Percentiles rank a stretch among this genome's conserved stretches.
Conservation (phyloP, 2,329 filamentous ascomycete species). For the Cryphonectria nitschkei region DNA sequence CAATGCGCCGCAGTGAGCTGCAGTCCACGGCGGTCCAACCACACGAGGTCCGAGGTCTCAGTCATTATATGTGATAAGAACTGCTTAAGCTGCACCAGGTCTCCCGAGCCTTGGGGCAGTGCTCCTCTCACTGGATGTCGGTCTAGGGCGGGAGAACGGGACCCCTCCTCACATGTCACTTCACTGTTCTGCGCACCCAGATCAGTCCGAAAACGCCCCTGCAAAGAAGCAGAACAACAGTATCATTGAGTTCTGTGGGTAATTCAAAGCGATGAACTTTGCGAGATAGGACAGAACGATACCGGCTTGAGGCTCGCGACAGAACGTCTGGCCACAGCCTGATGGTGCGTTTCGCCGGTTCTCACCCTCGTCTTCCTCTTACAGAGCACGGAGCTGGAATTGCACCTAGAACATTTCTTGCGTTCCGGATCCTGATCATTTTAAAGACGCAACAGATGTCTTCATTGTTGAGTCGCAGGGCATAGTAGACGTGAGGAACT, state of each 20-base stretch:
- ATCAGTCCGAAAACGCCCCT: not conserved
- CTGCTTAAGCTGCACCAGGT: not conserved
- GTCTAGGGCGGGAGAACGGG: not conserved
- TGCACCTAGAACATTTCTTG: not conserved
- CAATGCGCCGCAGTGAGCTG: not conserved
- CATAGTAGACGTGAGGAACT: not conserved
- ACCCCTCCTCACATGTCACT: not conserved
- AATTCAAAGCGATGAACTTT: conserved; percentile 1
- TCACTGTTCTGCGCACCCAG: not conserved
- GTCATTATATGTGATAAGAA: not conserved
- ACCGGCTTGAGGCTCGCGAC: conserved; percentile 7
- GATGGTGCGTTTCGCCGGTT: not conserved
- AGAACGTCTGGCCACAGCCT: not conserved
- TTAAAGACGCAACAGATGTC: not conserved
- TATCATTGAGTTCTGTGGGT: conserved; percentile 11
- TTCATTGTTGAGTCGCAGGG: not conserved
- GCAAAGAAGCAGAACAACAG: not conserved
- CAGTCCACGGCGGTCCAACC: not conserved
- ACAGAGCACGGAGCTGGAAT: not conserved
- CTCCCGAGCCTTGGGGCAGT: not conserved
- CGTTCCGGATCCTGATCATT: not conserved
- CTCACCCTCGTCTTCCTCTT: not conserved
- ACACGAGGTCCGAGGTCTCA: not conserved
- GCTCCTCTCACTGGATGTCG: not conserved
- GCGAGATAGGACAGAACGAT: conserved; percentile 2